These are phyloP conservation scores for Ophiorrhiza pumila DNA, from an alignment of 257 asterid species.

Conservation along the genomic window DNA sequence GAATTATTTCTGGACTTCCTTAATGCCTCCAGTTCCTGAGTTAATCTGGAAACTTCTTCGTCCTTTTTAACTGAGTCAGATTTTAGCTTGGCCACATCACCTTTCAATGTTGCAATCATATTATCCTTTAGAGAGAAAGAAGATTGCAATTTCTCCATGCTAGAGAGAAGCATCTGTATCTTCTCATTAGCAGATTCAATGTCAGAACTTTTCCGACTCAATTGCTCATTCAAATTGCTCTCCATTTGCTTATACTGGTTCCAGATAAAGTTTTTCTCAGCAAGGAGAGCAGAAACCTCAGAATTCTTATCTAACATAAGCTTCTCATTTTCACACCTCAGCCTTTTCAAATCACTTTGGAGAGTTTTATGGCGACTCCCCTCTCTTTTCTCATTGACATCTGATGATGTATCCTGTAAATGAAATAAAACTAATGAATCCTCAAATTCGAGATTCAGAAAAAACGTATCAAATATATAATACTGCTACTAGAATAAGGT, in stretches of 20 bases:
- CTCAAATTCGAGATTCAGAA: not conserved
- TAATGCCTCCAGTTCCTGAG: conserved; percentile 41
- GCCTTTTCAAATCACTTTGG: conserved; percentile 47
- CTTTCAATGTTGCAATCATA: conserved; percentile 34
- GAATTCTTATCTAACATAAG: conserved; percentile 37
- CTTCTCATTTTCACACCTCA: conserved; percentile 51
- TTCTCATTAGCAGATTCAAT: conserved; percentile 52
- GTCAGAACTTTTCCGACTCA: conserved; percentile 44
- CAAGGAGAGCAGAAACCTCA: conserved; percentile 54
- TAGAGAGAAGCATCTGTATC: conserved; percentile 34
- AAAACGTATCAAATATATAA: not conserved
- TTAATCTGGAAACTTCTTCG: conserved; percentile 47
- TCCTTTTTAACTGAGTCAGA: conserved; percentile 43
- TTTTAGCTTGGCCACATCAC: conserved; percentile 40
- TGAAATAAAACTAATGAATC: conserved; percentile 1
- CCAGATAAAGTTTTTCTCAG: conserved; percentile 75
- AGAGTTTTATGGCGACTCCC: conserved; percentile 33
- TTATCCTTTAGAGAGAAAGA: conserved; percentile 34
- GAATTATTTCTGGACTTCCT: conserved; percentile 39
- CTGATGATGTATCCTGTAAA: conserved; percentile 43
- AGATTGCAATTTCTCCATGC: conserved; percentile 47
- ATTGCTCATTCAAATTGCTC: conserved; percentile 36
- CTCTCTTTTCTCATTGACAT: conserved; percentile 27
- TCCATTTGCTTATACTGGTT: conserved; percentile 70
- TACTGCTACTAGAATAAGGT: not conserved